phyloP scores from a whole-genome alignment of 2,329 filamentous ascomycete genomes.

The Rhinocladiella mackenziei region DNA sequence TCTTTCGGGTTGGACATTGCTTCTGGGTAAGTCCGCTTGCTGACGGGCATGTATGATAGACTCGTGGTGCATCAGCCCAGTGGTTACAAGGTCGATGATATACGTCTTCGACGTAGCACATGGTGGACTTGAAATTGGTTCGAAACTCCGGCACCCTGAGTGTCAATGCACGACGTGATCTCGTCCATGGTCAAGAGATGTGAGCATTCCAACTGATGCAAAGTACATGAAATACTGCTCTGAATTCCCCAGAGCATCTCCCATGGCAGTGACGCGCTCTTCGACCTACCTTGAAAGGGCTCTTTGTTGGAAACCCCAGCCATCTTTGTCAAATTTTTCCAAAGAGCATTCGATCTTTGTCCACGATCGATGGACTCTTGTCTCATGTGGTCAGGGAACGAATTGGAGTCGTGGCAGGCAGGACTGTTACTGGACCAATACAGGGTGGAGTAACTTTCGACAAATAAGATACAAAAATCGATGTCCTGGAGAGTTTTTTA shows the following conservation, averaged over 20 bases:
- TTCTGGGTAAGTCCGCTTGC: constrained; percentile 1
- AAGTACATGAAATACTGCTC: no score
- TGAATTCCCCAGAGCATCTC: neutral
- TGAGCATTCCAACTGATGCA: no score
- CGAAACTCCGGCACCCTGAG: constrained; percentile 9
- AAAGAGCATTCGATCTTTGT: constrained; percentile 14
- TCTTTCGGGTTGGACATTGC: constrained; percentile 13
- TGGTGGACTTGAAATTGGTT: constrained; percentile 11
- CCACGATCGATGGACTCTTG: constrained; percentile 3
- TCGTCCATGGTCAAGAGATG: no score
- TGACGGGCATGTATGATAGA: constrained; percentile 18
- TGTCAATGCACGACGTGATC: neutral
- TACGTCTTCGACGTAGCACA: constrained; percentile 25
- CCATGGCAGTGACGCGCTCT: neutral
- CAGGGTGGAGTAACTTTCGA: no score
- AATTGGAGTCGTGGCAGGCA: constrained; percentile 9
- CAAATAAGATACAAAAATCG: no score
- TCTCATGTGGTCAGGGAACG: constrained; percentile 10
- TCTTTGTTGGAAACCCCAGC: constrained; percentile 13
- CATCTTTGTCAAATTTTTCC: constrained; percentile 4
- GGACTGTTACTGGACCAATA: constrained; percentile 3
- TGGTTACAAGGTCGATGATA: constrained; percentile 21
- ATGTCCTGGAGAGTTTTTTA: no score
- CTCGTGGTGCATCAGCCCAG: constrained; percentile 17
- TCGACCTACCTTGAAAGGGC: constrained; percentile 13